phyloP scores from a whole-genome alignment of 805 yeast genomes.

The Barnettozyma populi region DNA sequence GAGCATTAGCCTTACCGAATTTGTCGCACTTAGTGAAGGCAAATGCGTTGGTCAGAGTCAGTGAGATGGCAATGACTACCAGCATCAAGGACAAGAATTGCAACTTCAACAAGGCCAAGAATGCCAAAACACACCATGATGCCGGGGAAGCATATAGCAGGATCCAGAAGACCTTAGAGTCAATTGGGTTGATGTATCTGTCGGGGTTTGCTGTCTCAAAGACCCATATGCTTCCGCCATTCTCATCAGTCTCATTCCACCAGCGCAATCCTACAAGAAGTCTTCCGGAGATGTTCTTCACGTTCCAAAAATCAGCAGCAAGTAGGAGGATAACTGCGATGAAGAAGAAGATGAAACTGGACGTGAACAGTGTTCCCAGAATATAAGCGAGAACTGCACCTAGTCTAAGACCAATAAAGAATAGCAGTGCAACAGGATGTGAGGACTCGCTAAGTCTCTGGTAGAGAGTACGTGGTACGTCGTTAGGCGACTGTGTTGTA shows the following conservation, averaged over 20 bases:
- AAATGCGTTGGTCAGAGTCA: slow-evolving; percentile 77
- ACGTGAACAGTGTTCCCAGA: slow-evolving; percentile 65
- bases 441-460: slow-evolving; percentile 60
- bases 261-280: slow-evolving; percentile 87
- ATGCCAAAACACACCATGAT: slow-evolving; percentile 67
- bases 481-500: not conserved
- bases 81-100: slow-evolving; percentile 62
- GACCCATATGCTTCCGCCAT: slow-evolving; percentile 60
- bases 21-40: slow-evolving; percentile 92
- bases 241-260: slow-evolving; percentile 84
- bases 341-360: slow-evolving; percentile 67
- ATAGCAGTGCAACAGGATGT: slow-evolving; percentile 74
- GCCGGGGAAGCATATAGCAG: slow-evolving; percentile 71
- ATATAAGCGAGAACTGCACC: slow-evolving; percentile 62
- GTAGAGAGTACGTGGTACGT: slow-evolving; percentile 28
- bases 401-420: slow-evolving; percentile 56
- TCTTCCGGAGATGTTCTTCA: slow-evolving; percentile 87
- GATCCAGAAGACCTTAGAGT: slow-evolving; percentile 84
- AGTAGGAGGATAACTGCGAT: slow-evolving; percentile 68
- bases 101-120: slow-evolving; percentile 74
- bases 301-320: slow-evolving; percentile 91
- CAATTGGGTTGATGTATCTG: slow-evolving; percentile 80
- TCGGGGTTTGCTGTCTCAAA: slow-evolving; percentile 78
- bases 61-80: slow-evolving; percentile 59
- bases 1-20: slow-evolving; percentile 74